Evolutionary conservation across 345 rosid genomes (phyloP).

Genomic region (Anastatica hierochuntica): DNA sequence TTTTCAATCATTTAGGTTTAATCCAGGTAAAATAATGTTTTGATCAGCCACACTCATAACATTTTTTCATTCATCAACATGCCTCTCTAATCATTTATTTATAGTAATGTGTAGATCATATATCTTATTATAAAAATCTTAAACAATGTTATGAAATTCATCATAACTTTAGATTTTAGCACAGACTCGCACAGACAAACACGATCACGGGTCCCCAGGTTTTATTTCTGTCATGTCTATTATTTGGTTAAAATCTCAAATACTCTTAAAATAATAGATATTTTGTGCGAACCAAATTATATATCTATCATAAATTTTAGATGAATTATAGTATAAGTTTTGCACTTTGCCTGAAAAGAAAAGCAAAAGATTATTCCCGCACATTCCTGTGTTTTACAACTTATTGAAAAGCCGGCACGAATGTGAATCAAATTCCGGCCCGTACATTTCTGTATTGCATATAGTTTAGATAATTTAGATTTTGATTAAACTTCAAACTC

Average conservation of each 20-base stretch:
- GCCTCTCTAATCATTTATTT: slow-evolving; percentile 16
- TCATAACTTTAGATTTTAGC: slow-evolving; percentile 20
- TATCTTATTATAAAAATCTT: neutral
- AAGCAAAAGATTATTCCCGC: slow-evolving; percentile 15
- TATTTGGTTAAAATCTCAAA: too few species aligned
- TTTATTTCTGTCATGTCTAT: slow-evolving; percentile 10
- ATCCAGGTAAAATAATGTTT: too few species aligned
- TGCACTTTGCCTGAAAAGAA: slow-evolving; percentile 18
- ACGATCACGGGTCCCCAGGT: slow-evolving; percentile 22
- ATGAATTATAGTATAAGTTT: neutral
- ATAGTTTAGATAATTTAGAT: too few species aligned
- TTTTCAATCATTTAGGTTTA: too few species aligned
- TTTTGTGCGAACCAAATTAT: neutral
- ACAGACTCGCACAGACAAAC: slow-evolving; percentile 19
- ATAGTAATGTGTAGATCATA: too few species aligned
- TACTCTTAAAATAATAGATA: too few species aligned
- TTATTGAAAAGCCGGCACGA: neutral
- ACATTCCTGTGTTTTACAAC: slow-evolving; percentile 1
- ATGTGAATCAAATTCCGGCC: neutral
- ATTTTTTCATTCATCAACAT: slow-evolving; percentile 15
- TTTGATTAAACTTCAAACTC: too few species aligned
- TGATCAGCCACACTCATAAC: slow-evolving; percentile 12
- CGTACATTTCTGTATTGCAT: too few species aligned
- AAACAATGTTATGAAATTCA: neutral
- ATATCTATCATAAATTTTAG: neutral